Percentiles rank a stretch among this genome's conserved stretches.
Evolutionary conservation across 495 filamentous ascomycete species (phyloP).

Genomic region (Penicillium argentinense): DNA sequence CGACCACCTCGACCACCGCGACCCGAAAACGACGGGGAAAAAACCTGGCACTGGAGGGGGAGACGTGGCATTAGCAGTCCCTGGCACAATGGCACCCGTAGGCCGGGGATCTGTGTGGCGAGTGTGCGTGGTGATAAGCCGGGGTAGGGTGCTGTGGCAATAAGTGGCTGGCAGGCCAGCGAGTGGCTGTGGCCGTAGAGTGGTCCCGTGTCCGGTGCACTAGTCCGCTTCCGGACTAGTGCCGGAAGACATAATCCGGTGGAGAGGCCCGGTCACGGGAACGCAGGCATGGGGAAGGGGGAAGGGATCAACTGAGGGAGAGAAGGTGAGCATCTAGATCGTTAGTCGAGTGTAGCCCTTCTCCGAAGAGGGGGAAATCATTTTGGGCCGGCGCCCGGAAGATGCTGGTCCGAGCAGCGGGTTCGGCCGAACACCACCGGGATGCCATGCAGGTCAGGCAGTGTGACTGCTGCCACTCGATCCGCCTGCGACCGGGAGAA

Average conservation of each 20-base stretch:
- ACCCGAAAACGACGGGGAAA: constrained; percentile 14
- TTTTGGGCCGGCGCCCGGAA: not conserved
- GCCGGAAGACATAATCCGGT: constrained; percentile 13
- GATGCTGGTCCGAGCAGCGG: constrained; percentile 5
- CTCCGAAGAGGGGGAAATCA: too few species aligned
- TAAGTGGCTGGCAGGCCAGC: not conserved
- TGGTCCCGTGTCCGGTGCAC: constrained; percentile 2
- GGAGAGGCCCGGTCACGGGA: constrained; percentile 20
- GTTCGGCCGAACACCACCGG: constrained; percentile 10
- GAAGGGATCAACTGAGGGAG: not conserved
- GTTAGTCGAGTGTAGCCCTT: not conserved
- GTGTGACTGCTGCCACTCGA: constrained; percentile 6
- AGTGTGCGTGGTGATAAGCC: not conserved
- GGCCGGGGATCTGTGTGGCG: too few species aligned
- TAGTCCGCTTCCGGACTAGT: constrained; percentile 16
- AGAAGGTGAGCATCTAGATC: constrained; percentile 18
- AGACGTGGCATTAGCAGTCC: constrained; percentile 4
- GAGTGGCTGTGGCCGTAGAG: not conserved
- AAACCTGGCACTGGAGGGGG: constrained; percentile 6
- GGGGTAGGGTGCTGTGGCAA: not conserved
- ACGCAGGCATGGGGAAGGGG: constrained; percentile 5
- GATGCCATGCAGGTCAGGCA: constrained; percentile 6
- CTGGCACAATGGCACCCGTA: too few species aligned
- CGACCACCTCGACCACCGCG: too few species aligned
- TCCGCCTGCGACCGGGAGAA: constrained; percentile 1